phyloP scores from a whole-genome alignment of 108 stramenopile species.

The Skeletonema marinoi region DNA sequence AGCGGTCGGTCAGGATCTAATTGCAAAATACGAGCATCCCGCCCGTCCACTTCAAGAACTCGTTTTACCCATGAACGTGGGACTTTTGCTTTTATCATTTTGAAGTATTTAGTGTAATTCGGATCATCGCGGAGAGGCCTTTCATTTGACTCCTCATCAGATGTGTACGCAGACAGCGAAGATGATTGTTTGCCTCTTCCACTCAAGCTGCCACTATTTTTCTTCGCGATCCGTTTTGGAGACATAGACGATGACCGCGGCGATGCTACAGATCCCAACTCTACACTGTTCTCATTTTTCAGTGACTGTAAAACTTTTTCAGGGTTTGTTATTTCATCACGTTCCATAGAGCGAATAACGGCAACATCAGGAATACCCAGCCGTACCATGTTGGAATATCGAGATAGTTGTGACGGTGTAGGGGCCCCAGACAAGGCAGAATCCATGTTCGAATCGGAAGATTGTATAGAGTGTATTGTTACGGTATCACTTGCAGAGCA shows the following conservation, averaged over 20 bases:
- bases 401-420: slow-evolving; percentile 25
- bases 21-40: slow-evolving; percentile 68
- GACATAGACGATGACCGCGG: not conserved
- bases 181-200: not conserved
- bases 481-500: slow-evolving; percentile 3
- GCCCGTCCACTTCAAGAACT: slow-evolving; percentile 68
- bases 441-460: not conserved
- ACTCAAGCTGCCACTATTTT: not conserved
- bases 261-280: not conserved
- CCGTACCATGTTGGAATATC: slow-evolving; percentile 45
- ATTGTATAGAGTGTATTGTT: not conserved
- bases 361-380: slow-evolving; percentile 45
- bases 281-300: slow-evolving; percentile 12
- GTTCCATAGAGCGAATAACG: slow-evolving; percentile 41
- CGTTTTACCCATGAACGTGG: slow-evolving; percentile 61
- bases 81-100: slow-evolving; percentile 74
- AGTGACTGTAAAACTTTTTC: slow-evolving; percentile 3
- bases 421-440: not conserved
- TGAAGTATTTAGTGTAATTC: slow-evolving; percentile 69
- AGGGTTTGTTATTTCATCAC: slow-evolving; percentile 23
- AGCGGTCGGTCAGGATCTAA: slow-evolving; percentile 55
- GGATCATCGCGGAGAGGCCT: slow-evolving; percentile 55
- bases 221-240: not conserved
- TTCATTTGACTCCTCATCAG: not conserved
- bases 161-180: not conserved